Evolutionary conservation across 352 stramenopile species (phyloP), one percentile per base, ranked within the genome.

Genomic region (Stramenopiles sp.): DNA sequence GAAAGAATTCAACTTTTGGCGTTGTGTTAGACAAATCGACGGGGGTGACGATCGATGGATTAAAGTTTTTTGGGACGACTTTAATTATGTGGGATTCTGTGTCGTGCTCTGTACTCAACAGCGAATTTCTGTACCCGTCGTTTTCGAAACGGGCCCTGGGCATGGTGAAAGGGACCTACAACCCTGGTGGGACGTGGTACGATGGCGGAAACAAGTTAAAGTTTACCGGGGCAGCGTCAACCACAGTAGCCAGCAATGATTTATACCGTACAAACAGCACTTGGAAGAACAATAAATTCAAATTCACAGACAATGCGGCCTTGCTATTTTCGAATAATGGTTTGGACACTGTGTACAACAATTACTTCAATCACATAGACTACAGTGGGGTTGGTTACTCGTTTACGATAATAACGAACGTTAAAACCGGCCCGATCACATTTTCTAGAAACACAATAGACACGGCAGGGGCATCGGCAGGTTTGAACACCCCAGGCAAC

Each of bases 371-470:
- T 63, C 43, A 63, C 25, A 63, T 63, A 18, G 43, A 63, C 25
- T 63, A 63, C 25, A 63, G 43, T 63, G 43, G 43, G 25, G 43
- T 63, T 63, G 43, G 43, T 63, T 63, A 63, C 25, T 63, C 43
- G 12, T 63, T 63, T 25, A 63, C 43, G 43, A 63, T 63, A 63
- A 18, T 63, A 63, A 63, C 43, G 25, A 63, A 63, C 43, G 25
- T 25, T 63, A 63, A 63, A 63, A 63, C 43, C 25, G 43, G 43
- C 12, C 43, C 43, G 25, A 63, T 63, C 25, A 63, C 43, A 63
- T 63, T 63, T 63, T 63, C 43, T 63, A 63, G 43, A 63, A 63
- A 63, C 25, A 63, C 43, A 63, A 63, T 63, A 18, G 43, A 63
- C 25, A 63, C 43, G 25, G 43, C 43, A 18, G 43, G 43, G 12